A percentile compares a stretch with the other conserved stretches of the same genome.
phyloP scores from a whole-genome alignment of 306 rosid genomes.

The Senna siamea region DNA sequence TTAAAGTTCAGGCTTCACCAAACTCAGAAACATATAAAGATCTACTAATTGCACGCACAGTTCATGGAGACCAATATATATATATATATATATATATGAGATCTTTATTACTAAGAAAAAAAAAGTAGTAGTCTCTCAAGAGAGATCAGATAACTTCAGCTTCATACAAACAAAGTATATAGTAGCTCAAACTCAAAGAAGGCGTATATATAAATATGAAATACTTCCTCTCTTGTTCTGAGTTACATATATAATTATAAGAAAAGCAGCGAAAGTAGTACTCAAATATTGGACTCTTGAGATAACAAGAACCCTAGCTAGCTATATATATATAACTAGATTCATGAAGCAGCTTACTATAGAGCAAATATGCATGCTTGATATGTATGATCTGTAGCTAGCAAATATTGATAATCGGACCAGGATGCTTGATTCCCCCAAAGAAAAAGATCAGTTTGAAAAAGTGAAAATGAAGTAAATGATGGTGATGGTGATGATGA shows the following conservation, averaged over 20 bases:
- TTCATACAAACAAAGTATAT: constrained; percentile 30
- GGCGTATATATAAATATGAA: not conserved
- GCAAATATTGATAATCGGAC: constrained; percentile 67
- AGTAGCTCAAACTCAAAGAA: not conserved
- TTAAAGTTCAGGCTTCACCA: no score
- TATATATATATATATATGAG: no score
- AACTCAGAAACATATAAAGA: no score
- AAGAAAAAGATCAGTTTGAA: not conserved
- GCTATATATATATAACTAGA: constrained; percentile 26
- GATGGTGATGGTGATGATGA: not conserved
- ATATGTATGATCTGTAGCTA: constrained; percentile 31
- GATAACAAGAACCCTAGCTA: not conserved
- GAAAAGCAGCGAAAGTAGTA: not conserved
- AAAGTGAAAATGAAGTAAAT: not conserved
- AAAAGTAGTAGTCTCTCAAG: no score
- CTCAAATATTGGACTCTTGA: not conserved
- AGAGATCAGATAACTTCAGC: not conserved
- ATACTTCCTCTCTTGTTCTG: not conserved
- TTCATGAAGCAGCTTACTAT: constrained; percentile 18
- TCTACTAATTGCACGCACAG: no score
- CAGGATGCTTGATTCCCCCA: constrained; percentile 94
- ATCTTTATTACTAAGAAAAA: no score
- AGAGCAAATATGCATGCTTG: not conserved
- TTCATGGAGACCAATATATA: no score
- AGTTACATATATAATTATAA: no score